Percentiles rank a stretch among this genome's conserved stretches.
phyloP scores from a whole-genome alignment of 2,329 filamentous ascomycete species.

The Beauveria sp. region DNA sequence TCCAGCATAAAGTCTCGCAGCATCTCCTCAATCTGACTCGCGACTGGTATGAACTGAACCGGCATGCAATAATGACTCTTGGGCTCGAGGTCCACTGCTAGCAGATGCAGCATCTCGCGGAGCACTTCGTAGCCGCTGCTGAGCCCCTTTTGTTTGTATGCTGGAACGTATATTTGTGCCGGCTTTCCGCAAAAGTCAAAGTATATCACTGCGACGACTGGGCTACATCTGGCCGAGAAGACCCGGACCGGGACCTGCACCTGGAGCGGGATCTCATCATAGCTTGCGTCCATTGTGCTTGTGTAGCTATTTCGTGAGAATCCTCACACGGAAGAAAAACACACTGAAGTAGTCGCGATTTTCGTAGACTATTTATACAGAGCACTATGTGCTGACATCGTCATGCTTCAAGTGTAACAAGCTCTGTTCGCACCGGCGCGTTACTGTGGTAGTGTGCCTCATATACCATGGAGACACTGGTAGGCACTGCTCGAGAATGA shows the following conservation, averaged over 20 bases:
- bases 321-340: too few relatives aligned
- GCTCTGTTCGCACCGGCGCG: background rate
- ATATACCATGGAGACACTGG: background rate
- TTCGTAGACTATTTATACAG: background rate
- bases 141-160: background rate
- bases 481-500: background rate
- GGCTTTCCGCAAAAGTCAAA: slow-evolving; percentile 1
- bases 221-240: background rate
- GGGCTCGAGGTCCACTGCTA: background rate
- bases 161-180: background rate
- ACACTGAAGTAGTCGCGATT: background rate
- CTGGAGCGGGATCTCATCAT: background rate
- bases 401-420: too few relatives aligned
- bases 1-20: background rate
- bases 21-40: background rate
- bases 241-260: background rate
- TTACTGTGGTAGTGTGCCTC: background rate
- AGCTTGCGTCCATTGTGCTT: background rate
- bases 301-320: too few relatives aligned
- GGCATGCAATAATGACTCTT: background rate
- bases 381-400: too few relatives aligned
- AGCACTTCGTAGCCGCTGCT: background rate
- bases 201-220: background rate
- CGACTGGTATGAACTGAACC: background rate
- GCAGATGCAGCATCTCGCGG: background rate